phyloP scores from a whole-genome alignment of 2,329 filamentous ascomycete genomes.

The Epicoccum nigrum region DNA sequence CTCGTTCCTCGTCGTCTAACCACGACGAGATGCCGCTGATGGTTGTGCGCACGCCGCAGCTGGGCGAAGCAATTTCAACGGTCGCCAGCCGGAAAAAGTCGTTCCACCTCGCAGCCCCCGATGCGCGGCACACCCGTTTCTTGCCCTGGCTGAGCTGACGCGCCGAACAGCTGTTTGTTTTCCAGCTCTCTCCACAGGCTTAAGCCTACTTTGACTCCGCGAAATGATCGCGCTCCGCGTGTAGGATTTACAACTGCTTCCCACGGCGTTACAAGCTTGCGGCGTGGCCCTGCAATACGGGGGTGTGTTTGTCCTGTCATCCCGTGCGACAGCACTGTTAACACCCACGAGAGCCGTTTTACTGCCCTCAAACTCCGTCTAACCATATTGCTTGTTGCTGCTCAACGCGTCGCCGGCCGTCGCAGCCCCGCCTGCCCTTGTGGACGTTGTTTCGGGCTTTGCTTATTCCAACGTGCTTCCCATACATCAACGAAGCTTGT shows the following conservation, averaged over 20 bases:
- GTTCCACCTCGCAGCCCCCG: constrained; percentile 17
- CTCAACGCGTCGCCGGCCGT: constrained; percentile 11
- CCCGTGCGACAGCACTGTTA: constrained; percentile 16
- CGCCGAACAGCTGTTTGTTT: constrained; percentile 19
- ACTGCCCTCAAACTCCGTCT: constrained; percentile 13
- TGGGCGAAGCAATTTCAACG: constrained; percentile 15
- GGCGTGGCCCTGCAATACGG: constrained; percentile 13
- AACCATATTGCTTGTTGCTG: constrained; percentile 20
- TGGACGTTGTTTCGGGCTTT: constrained; percentile 15
- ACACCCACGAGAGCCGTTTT: constrained; percentile 10
- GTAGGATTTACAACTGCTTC: constrained; percentile 13
- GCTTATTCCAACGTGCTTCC: constrained; percentile 14
- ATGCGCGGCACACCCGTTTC: constrained; percentile 11
- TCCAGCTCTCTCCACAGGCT: constrained; percentile 16
- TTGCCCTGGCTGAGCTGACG: constrained; percentile 12
- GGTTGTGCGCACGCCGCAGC: constrained; percentile 18
- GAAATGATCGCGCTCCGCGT: constrained; percentile 11
- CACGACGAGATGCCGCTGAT: constrained; percentile 9
- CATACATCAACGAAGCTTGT: constrained; percentile 9
- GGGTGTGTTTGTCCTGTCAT: constrained; percentile 4
- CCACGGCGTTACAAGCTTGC: constrained; percentile 13
- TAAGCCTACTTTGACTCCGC: constrained; percentile 15
- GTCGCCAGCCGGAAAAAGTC: constrained; percentile 10
- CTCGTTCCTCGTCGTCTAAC: constrained; percentile 17
- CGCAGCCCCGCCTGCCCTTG: constrained; percentile 11